phyloP scores from a whole-genome alignment of 1,284 basidiomycete species.

The Schizopora paradoxa region DNA sequence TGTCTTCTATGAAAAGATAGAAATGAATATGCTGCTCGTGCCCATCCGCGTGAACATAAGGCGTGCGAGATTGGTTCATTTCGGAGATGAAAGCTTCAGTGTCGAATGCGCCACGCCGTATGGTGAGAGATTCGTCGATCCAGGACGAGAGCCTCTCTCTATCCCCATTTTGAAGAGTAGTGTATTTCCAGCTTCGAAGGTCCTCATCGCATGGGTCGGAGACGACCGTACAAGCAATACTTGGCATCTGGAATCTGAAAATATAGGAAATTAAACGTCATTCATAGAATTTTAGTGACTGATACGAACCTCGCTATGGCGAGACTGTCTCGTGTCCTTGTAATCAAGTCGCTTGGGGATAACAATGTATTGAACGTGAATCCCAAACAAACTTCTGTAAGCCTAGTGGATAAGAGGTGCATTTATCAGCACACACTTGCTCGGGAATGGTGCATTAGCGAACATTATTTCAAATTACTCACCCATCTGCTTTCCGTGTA shows the following conservation, averaged over 20 bases:
- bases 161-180: not conserved
- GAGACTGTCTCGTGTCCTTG: not conserved
- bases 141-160: not conserved
- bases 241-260: too few relatives aligned
- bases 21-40: not conserved
- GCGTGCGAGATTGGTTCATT: not conserved
- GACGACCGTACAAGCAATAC: not conserved
- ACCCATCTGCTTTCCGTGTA: not conserved
- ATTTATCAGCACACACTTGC: too few relatives aligned
- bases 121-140: not conserved
- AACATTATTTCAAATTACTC: too few relatives aligned
- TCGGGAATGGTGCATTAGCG: too few relatives aligned
- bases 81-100: not conserved
- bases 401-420: not conserved
- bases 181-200: not conserved
- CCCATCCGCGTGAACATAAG: not conserved
- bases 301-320: not conserved
- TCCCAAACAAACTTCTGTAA: not conserved
- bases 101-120: not conserved
- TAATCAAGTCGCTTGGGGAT: not conserved
- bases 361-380: not conserved
- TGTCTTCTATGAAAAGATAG: not conserved
- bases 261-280: too few relatives aligned
- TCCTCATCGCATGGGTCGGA: not conserved
- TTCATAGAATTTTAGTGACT: too few relatives aligned